Percentiles rank a stretch among this genome's conserved stretches.
Conservation (phyloP, 2,329 filamentous ascomycete species). For the Calonectria pauciramosa region DNA sequence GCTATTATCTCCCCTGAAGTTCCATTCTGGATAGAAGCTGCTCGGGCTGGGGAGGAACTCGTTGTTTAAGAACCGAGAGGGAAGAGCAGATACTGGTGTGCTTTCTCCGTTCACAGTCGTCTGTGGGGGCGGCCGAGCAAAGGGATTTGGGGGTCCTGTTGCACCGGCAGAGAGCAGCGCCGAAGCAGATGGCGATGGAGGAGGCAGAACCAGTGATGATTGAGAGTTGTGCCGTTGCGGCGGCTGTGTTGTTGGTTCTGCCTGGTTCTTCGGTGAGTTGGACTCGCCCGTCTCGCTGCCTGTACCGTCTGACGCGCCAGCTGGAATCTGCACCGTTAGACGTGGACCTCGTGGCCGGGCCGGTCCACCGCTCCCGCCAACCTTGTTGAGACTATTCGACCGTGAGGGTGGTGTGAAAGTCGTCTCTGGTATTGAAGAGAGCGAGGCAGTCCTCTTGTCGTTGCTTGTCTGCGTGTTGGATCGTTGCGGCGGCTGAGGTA, state of each 20-base stretch:
- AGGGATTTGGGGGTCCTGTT: slow-evolving; percentile 93
- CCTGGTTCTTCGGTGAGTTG: slow-evolving; percentile 72
- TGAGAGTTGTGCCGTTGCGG: slow-evolving; percentile 68
- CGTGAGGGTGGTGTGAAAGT: slow-evolving; percentile 79
- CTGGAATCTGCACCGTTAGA: slow-evolving; percentile 94
- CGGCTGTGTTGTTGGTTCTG: slow-evolving; percentile 69
- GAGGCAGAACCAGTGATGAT: slow-evolving; percentile 84
- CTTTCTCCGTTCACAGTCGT: slow-evolving; percentile 66
- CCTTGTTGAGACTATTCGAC: slow-evolving; percentile 81
- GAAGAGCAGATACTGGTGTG: slow-evolving; percentile 92
- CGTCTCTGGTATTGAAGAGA: slow-evolving; percentile 75
- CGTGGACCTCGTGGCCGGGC: slow-evolving; percentile 83
- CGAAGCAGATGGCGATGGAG: slow-evolving; percentile 90
- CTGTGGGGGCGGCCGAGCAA: slow-evolving; percentile 87
- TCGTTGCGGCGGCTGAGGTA: slow-evolving; percentile 63
- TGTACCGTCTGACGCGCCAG: slow-evolving; percentile 83
- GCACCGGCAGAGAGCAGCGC: slow-evolving; percentile 91
- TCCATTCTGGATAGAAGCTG: slow-evolving; percentile 94
- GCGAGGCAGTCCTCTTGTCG: slow-evolving; percentile 64
- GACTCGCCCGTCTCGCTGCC: slow-evolving; percentile 80
- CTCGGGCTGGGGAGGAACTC: slow-evolving; percentile 92
- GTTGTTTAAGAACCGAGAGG: slow-evolving; percentile 89
- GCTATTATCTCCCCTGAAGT: slow-evolving; percentile 77
- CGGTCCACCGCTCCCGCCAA: slow-evolving; percentile 66
- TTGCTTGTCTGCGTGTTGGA: slow-evolving; percentile 60